phyloP scores from a whole-genome alignment of 768 basidiomycete genomes.

The Psilocybe cyanescens region DNA sequence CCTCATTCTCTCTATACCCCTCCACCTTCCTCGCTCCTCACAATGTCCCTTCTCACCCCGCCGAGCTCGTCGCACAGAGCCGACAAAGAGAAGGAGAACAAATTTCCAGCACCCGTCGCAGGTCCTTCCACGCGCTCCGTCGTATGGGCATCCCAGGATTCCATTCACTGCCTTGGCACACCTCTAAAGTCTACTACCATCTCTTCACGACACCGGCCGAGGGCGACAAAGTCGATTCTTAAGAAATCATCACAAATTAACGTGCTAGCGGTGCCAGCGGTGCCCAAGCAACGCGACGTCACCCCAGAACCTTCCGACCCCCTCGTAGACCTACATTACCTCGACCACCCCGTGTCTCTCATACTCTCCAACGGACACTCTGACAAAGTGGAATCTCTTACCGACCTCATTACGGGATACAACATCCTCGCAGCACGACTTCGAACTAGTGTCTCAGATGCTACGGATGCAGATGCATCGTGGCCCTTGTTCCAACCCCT shows the following conservation, averaged over 20 bases:
- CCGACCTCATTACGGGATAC: slow-evolving; percentile 74
- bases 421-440: slow-evolving; percentile 70
- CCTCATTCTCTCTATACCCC: slow-evolving; percentile 12
- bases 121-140: slow-evolving; percentile 39
- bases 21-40: slow-evolving; percentile 17
- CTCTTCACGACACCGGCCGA: slow-evolving; percentile 44
- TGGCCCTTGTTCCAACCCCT: slow-evolving; percentile 79
- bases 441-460: slow-evolving; percentile 44
- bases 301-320: slow-evolving; percentile 83
- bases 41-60: slow-evolving; percentile 62
- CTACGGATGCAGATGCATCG: slow-evolving; percentile 59
- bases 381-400: slow-evolving; percentile 34
- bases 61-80: slow-evolving; percentile 57
- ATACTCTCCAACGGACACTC: slow-evolving; percentile 46
- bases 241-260: slow-evolving; percentile 50
- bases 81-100: slow-evolving; percentile 53
- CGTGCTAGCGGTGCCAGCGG: slow-evolving; percentile 43
- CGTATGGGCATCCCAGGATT: slow-evolving; percentile 53
- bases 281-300: slow-evolving; percentile 51
- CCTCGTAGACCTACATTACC: slow-evolving; percentile 63
- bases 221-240: slow-evolving; percentile 62
- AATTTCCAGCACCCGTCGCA: slow-evolving; percentile 26
- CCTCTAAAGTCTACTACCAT: slow-evolving; percentile 30
- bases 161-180: slow-evolving; percentile 45
- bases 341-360: slow-evolving; percentile 63